A percentile compares a stretch with the other conserved stretches of the same genome.
These are phyloP conservation scores for Zelopaecilomyces penicillatus DNA, from an alignment of 2,329 filamentous ascomycete species.

Conservation along the genomic window DNA sequence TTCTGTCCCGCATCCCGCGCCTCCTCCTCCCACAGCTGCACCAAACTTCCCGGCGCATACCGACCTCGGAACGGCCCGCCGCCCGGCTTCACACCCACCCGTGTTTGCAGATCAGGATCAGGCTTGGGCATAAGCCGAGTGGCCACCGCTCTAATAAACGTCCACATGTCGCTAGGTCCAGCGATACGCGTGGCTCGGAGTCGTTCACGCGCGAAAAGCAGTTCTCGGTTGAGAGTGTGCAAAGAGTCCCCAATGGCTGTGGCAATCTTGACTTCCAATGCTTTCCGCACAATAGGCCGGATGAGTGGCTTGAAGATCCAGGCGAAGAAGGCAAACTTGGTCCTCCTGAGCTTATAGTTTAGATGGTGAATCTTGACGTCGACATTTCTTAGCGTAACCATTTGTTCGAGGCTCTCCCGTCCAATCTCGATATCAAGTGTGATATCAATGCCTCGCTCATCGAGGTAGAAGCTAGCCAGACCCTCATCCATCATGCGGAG, in stretches of 20 bases:
- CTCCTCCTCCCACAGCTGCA: conserved; percentile 84
- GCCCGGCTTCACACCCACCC: conserved; percentile 58
- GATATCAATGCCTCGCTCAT: conserved; percentile 80
- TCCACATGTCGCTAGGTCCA: conserved; percentile 67
- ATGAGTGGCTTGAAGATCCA: conserved; percentile 82
- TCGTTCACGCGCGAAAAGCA: conserved; percentile 79
- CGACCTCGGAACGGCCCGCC: conserved; percentile 65
- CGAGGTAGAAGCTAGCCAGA: conserved; percentile 76
- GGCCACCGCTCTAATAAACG: conserved; percentile 75
- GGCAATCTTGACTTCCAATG: conserved; percentile 71
- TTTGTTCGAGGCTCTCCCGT: conserved; percentile 68
- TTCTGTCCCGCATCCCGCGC: conserved; percentile 60
- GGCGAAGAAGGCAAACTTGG: conserved; percentile 66
- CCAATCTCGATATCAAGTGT: conserved; percentile 78
- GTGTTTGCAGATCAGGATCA: conserved; percentile 67
- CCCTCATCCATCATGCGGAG: conserved; percentile 73
- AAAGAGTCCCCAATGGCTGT: conserved; percentile 61
- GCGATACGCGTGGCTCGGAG: conserved; percentile 79
- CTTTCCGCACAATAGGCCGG: conserved; percentile 68
- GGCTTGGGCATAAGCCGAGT: conserved; percentile 63
- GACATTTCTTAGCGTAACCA: conserved; percentile 68
- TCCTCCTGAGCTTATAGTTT: conserved; percentile 66
- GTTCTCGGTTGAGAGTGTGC: conserved; percentile 70
- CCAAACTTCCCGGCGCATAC: conserved; percentile 82
- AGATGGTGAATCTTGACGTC: conserved; percentile 80